phyloP scores from a whole-genome alignment of 2,329 filamentous ascomycete genomes.

The Alternaria gaisen region DNA sequence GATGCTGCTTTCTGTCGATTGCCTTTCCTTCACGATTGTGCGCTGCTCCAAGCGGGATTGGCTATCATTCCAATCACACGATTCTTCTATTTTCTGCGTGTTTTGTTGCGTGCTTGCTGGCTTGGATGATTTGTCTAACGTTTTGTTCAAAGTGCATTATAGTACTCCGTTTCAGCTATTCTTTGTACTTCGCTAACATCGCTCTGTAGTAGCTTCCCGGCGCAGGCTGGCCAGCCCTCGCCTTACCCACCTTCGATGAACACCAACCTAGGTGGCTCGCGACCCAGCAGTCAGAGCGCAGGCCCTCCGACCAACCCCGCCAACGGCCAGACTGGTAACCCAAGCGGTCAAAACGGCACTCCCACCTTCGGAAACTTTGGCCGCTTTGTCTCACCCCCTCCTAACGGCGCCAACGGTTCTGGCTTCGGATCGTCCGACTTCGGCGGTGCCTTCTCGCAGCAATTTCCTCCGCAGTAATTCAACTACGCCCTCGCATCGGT shows the following conservation, averaged over 20 bases:
- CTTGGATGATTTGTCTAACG: conserved; percentile 30
- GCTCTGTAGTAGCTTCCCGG: conserved; percentile 1
- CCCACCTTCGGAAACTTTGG: not conserved
- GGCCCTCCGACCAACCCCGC: not conserved
- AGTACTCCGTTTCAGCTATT: conserved; percentile 11
- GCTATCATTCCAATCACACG: conserved; percentile 50
- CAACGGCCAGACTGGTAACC: conserved; percentile 1
- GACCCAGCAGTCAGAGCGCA: conserved; percentile 1
- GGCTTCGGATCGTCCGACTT: conserved; percentile 13
- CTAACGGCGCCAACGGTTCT: conserved; percentile 13
- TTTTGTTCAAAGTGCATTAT: conserved; percentile 21
- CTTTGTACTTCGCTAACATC: conserved; percentile 9
- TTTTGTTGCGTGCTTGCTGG: conserved; percentile 37
- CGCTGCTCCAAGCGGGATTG: conserved; percentile 44
- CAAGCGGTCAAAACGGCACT: conserved; percentile 1
- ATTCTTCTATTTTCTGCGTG: conserved; percentile 41
- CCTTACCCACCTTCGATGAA: conserved; percentile 10
- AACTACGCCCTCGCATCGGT: conserved; percentile 2
- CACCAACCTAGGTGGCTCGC: conserved; percentile 8
- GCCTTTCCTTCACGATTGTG: conserved; percentile 40
- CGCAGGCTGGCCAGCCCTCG: conserved; percentile 11
- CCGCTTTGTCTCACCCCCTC: conserved; percentile 7
- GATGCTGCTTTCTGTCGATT: conserved; percentile 44
- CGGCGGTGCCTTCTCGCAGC: conserved; percentile 22
- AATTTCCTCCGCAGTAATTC: conserved; percentile 16